Evolutionary conservation across 2,329 filamentous ascomycete species (phyloP), one percentile per base, ranked within the genome.

Genomic region (Arthrobotrys megalospora): DNA sequence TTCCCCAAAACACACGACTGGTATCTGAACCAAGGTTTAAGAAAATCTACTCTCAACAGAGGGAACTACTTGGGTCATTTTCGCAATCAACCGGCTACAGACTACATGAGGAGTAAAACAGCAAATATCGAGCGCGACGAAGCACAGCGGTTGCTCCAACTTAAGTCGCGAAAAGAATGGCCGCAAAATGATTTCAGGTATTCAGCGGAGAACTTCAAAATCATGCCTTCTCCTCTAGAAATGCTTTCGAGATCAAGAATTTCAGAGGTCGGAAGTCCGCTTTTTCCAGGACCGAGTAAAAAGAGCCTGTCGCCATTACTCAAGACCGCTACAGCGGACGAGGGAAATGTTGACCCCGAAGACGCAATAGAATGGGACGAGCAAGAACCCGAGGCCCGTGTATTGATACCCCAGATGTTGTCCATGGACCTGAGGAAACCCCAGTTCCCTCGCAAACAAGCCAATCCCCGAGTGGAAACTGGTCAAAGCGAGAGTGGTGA

Each of bases 11-110:
- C 24, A 6, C n/a, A 53, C 10, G 28, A 71, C 21, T 71, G 67
- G 67, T 71, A 71, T 47, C 24, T 63, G 2, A 53, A 21, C 8
- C 8, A 32, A 10, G 67, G 67, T 6, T 32, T 71, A n/a, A 24
- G 67, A 45, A 16, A 63, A 34, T 52, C 32, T 5, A 53, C 43
- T 0, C 6, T 63, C 1, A 24, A 7, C 11, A 28, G 21, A 7
- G 53, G 43, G 8, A 50, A 62, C 3, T 60, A 58, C 14, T n/a
- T 70, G 14, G 16, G 28, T 19, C 24, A 50, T 12, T 62, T 34
- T n/a, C 28, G 47, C 3, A 19, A 6, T 32, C 38, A 32, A n/a
- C 32, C 38, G 6, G 12, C 19, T 24, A 62, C 53, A 16, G 66
- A 70, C 21, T 60, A 62, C 14, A 45, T 70, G n/a, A 55, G 24